Evolutionary conservation across 306 rosid genomes (phyloP).

Genomic region (Sicyos edulis): DNA sequence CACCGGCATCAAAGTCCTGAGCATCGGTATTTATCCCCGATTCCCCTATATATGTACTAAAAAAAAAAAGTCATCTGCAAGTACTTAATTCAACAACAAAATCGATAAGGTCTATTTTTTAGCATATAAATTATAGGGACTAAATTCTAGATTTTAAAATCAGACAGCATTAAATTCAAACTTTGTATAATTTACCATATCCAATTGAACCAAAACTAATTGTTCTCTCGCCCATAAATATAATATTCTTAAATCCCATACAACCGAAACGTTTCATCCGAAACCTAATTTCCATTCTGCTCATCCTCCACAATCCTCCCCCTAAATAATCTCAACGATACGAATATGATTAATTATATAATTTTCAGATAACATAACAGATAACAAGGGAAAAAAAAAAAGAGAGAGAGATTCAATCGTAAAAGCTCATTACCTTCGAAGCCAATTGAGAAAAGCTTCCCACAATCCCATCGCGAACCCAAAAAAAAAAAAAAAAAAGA

Average conservation of each 20-base stretch:
- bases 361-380: neutral
- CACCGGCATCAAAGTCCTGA: too few relatives aligned
- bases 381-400: neutral
- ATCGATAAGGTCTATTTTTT: too few relatives aligned
- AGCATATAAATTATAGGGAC: too few relatives aligned
- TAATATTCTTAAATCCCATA: neutral
- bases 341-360: neutral
- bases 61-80: too few relatives aligned
- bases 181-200: too few relatives aligned
- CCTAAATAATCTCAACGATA: neutral
- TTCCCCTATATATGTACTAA: too few relatives aligned
- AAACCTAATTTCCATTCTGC: neutral
- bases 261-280: constrained; percentile 7
- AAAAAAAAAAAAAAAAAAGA: constrained; percentile 1
- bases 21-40: too few relatives aligned
- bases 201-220: neutral
- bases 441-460: constrained; percentile 67
- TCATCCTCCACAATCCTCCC: neutral
- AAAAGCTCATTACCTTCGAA: constrained; percentile 40
- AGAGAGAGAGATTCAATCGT: neutral
- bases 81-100: too few relatives aligned
- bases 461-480: constrained; percentile 39
- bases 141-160: too few relatives aligned
- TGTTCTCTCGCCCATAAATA: neutral
- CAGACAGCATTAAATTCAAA: too few relatives aligned